Evolutionary conservation across 2,329 filamentous ascomycete genomes (phyloP).

Genomic region (Nannizzia gypsea): DNA sequence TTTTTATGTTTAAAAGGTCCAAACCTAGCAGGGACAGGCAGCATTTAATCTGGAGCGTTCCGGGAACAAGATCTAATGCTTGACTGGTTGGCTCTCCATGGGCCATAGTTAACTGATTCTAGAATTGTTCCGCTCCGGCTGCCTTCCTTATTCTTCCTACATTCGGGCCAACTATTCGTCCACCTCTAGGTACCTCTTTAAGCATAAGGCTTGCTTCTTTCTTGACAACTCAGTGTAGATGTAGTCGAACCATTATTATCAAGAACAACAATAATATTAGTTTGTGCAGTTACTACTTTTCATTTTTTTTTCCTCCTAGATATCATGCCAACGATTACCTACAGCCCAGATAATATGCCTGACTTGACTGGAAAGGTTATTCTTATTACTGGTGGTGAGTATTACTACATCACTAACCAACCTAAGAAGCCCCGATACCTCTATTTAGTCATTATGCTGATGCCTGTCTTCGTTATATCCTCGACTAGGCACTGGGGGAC

Average conservation of each 20-base stretch:
- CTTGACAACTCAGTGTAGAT: too few relatives aligned
- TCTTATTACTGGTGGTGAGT: slow-evolving; percentile 37
- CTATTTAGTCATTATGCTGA: slow-evolving; percentile 19
- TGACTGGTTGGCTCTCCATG: too few relatives aligned
- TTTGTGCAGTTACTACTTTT: too few relatives aligned
- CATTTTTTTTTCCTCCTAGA: not conserved
- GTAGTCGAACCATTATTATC: not conserved
- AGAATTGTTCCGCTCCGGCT: not conserved
- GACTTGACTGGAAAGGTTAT: slow-evolving; percentile 34
- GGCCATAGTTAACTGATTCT: not conserved
- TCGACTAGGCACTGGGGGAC: not conserved
- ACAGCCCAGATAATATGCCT: slow-evolving; percentile 34
- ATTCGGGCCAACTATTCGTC: not conserved
- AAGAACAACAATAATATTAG: not conserved
- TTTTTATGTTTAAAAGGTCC: too few relatives aligned
- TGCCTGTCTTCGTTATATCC: not conserved
- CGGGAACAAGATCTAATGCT: too few relatives aligned
- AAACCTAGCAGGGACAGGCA: too few relatives aligned
- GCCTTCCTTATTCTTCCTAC: not conserved
- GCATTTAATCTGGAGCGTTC: too few relatives aligned
- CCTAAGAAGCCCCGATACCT: too few relatives aligned
- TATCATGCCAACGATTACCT: slow-evolving; percentile 21
- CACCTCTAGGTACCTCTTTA: not conserved
- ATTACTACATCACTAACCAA: slow-evolving; percentile 19
- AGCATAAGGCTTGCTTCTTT: not conserved